Base-by-base conservation (phyloP, 148 eudicot species). In the Camellia lanceoleosa region DNA sequence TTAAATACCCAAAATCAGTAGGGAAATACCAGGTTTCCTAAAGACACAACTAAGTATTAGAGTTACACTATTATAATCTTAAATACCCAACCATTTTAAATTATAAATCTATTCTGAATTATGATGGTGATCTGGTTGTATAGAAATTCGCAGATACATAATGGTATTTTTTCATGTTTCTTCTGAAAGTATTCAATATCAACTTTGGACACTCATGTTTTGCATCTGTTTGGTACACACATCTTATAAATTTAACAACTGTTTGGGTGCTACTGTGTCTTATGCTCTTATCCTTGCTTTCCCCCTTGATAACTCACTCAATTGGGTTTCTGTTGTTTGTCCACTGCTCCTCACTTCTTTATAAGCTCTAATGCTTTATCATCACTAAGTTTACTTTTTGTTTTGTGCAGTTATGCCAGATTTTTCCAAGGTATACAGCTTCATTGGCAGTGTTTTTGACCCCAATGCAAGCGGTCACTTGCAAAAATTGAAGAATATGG, bases 381-480 rank as follows among this genome's bases (percentile, higher is more conserved):
- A 41, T 54, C n/a, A 5, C 78, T 62, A 56, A 61, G 46, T 64
- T 64, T 47, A 16, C 58, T 43, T 72, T 43, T 73, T 82, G 61
- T 71, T 46, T 56, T 56, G 19, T 83, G 85, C 95, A 94, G 98
- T 85, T 63, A 81, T 89, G 87, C 98, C 97, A 9, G 97, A 94
- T 76, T 94, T 94, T 78, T 85, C 92, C 70, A 87, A 92, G 83
- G 98, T 92, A 51, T 92, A 94, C 84, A 82, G 89, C 79, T 94
- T 94, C 83, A 87, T 94, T 54, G 98, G 97, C 68, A 92, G 97
- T 82, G 89, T 92, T 68, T 94, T 94, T 76, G 98, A 94, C 59
- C 97, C 98, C 52, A 78, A 68, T 74, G 81, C 87, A 7, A 77
- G 87, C 46, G 89, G 86, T 83, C 97, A 94, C 82, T 74, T 92